phyloP scores from a whole-genome alignment of 441 rosid genomes.

The Erodium chrysanthum region DNA sequence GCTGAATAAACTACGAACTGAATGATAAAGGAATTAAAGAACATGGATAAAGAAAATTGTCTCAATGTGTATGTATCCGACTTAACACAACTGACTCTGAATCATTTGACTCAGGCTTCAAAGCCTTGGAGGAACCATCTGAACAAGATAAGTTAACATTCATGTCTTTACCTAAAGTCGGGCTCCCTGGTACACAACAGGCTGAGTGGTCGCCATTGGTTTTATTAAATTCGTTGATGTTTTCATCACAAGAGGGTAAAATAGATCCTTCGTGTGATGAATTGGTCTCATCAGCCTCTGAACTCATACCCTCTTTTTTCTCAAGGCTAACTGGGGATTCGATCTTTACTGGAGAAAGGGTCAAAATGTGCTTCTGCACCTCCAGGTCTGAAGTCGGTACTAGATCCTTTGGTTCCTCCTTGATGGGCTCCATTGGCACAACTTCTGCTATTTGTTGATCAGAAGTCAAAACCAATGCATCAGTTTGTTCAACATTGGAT shows the following conservation, averaged over 20 bases:
- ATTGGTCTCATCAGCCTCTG: constrained; percentile 19
- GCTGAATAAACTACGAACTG: background rate
- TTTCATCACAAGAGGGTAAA: background rate
- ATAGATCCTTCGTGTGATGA: background rate
- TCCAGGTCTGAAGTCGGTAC: too few species aligned
- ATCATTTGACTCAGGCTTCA: constrained; percentile 53
- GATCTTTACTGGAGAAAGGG: background rate
- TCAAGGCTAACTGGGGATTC: constrained; percentile 16
- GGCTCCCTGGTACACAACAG: too few species aligned
- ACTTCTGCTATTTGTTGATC: constrained; percentile 20
- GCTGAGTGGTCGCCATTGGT: too few species aligned
- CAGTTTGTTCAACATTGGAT: constrained; percentile 22
- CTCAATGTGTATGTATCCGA: constrained; percentile 99
- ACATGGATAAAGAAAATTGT: constrained; percentile 33
- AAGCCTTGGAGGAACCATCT: constrained; percentile 39
- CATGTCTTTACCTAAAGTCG: constrained; percentile 22
- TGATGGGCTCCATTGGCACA: constrained; percentile 15
- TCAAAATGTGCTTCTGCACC: too few species aligned
- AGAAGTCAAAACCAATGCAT: background rate
- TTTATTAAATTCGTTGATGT: background rate
- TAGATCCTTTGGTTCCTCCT: constrained; percentile 20
- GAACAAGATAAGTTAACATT: constrained; percentile 33
- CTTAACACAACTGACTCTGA: constrained; percentile 59
- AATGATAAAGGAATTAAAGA: constrained; percentile 5
- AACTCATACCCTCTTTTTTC: constrained; percentile 24